Percentiles rank a stretch among this genome's conserved stretches.
These are phyloP conservation scores for Tulasnella sp. DNA, from an alignment of 768 basidiomycete species.

Conservation along the genomic window DNA sequence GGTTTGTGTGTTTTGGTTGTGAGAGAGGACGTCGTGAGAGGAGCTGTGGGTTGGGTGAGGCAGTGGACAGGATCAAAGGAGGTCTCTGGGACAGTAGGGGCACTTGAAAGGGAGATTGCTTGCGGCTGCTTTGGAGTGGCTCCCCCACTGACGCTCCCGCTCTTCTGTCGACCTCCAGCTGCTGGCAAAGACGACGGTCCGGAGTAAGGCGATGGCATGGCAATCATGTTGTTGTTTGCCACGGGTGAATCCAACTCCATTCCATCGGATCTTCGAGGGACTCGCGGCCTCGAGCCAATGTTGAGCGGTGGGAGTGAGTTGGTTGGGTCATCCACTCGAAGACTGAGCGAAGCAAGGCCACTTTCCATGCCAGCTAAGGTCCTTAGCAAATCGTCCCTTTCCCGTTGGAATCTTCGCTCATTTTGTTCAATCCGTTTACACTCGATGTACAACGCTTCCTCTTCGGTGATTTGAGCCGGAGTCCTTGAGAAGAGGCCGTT, in stretches of 20 bases:
- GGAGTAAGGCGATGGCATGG: conserved; percentile 16
- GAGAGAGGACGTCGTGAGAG: conserved; percentile 37
- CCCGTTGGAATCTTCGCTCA: conserved; percentile 78
- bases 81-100: conserved; percentile 4
- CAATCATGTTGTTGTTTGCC: conserved; percentile 17
- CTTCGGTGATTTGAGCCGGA: conserved; percentile 82
- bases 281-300: conserved; percentile 3
- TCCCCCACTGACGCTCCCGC: conserved; percentile 4
- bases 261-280: conserved; percentile 6
- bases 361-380: conserved; percentile 81
- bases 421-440: conserved; percentile 92
- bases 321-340: conserved; percentile 9
- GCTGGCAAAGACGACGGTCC: conserved; percentile 11
- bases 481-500: conserved; percentile 82
- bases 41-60: conserved; percentile 10
- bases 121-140: conserved; percentile 1
- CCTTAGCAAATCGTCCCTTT: conserved; percentile 79
- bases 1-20: conserved; percentile 71
- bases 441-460: conserved; percentile 90
- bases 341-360: conserved; percentile 53
- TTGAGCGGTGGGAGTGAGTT: neutral
- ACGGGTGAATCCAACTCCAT: conserved; percentile 11
- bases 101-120: conserved; percentile 4
- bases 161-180: conserved; percentile 1
- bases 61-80: conserved; percentile 17